A percentile compares a stretch with the other conserved stretches of the same genome.
These are phyloP conservation scores for Pisolithus sp. DNA, from an alignment of 768 basidiomycete species.

Conservation along the genomic window DNA sequence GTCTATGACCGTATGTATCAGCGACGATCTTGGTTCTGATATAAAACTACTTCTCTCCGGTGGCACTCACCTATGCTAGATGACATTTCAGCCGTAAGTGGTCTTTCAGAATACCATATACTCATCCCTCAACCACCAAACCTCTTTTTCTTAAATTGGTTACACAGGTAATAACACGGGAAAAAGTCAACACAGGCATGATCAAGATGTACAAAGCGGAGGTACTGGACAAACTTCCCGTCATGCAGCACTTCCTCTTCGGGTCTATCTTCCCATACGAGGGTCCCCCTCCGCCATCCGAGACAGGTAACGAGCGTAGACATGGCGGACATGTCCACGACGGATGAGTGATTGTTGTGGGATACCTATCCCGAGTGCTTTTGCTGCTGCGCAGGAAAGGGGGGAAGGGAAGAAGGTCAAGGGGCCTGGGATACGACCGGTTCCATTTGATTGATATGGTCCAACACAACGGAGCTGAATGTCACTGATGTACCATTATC, in stretches of 20 bases:
- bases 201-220: conserved; percentile 97
- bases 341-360: conserved; percentile 32
- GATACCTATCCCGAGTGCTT: no score
- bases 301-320: conserved; percentile 17
- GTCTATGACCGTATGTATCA: no score
- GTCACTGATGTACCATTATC: not conserved
- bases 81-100: conserved; percentile 78
- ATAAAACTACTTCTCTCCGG: conserved; percentile 84
- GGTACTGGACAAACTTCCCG: conserved; percentile 91
- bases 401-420: no score
- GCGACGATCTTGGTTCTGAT: no score
- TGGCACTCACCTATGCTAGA: conserved; percentile 99
- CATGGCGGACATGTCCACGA: conserved; percentile 29
- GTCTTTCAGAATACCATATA: not conserved
- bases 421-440: no score
- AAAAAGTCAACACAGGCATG: conserved; percentile 95
- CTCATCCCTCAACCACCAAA: not conserved
- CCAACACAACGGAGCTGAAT: conserved; percentile 34
- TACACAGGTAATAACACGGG: conserved; percentile 78
- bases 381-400: no score
- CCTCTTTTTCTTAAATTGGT: not conserved
- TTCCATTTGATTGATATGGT: conserved; percentile 79
- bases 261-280: conserved; percentile 72
- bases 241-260: conserved; percentile 94
- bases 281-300: conserved; percentile 42